Evolutionary conservation across 441 rosid genomes (phyloP), one percentile per base, ranked within the genome.

Genomic region (Biscutella laevigata): DNA sequence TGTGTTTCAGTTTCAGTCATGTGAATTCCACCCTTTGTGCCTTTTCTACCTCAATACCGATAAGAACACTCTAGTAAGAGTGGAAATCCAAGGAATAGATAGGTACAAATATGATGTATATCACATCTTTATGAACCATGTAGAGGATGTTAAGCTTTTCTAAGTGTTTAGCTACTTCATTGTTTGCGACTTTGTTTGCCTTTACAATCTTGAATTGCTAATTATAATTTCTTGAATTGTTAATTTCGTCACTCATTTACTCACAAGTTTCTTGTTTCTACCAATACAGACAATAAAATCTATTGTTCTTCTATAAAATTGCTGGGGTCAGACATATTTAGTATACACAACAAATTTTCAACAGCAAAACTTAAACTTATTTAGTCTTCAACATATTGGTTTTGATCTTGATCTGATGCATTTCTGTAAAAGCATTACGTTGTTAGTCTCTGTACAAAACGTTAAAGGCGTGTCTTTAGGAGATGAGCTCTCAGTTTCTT

Each of bases 401-500:
- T 88, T 85, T 56, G 78, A 77, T 71, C 95, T 91, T 75, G 40
- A 53, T 54, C 26, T 45, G 48, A 36, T 53, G 34, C 20, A 52
- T 34, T 53, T 0, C n/a, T 2, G 6, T 6, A 45, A 24, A 22
- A 8, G 8, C 19, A 21, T 58, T 3, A 16, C 5, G 44, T 24
- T 11, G 22, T 46, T 46, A 21, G 30, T 29, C 33, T 13, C 84
- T 91, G 12, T 70, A 82, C 29, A 80, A 79, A 62, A 91, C 98
- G 20, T 47, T 91, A 52, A 91, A 88, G 73, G 89, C 84, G 0
- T 91, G 79, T 73, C 94, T 91, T 44, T 91, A 91, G 96, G 98
- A 91, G 76, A 91, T 91, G 98, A 88, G 89, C 2, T 88, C 98
- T 12, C 98, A 96, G 7, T 91, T 88, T 72, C 80, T 85, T 51